phyloP scores from a whole-genome alignment of 495 filamentous ascomycete species.

The Collariella sp. region DNA sequence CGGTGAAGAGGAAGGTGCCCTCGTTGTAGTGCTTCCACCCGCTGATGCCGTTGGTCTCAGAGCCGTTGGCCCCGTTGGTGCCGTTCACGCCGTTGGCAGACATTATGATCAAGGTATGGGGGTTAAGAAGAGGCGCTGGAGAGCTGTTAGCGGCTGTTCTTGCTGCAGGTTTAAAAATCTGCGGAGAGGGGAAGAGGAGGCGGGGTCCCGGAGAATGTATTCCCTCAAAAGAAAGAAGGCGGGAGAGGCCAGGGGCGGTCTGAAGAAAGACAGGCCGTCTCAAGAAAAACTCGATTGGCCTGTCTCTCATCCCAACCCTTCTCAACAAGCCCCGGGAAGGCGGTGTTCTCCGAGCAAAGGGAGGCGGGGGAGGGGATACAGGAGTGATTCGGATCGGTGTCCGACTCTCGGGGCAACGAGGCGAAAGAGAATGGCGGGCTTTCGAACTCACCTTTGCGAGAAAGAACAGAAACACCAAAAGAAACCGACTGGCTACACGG shows the following conservation, averaged over 20 bases:
- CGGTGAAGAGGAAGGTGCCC: slow-evolving; percentile 92
- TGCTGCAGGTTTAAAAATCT: neutral
- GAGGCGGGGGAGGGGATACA: neutral
- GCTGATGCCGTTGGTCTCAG: slow-evolving; percentile 32
- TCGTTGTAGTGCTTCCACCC: slow-evolving; percentile 44
- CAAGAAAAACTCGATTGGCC: neutral
- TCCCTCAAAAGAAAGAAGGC: neutral
- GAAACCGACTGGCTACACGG: slow-evolving; percentile 2
- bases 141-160: slow-evolving; percentile 15
- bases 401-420: neutral
- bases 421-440: neutral
- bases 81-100: slow-evolving; percentile 49
- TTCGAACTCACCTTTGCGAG: slow-evolving; percentile 12
- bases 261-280: too few species aligned
- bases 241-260: neutral
- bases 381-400: neutral
- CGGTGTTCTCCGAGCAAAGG: neutral
- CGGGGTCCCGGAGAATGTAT: neutral
- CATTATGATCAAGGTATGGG: slow-evolving; percentile 44
- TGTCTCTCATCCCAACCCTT: neutral
- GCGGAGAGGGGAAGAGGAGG: neutral
- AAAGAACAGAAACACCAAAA: slow-evolving; percentile 6
- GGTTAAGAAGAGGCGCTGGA: neutral
- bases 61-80: slow-evolving; percentile 20
- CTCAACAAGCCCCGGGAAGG: neutral